These are phyloP conservation scores for Tetrapisispora fleetii DNA, from an alignment of 805 yeast genomes.

Conservation along the genomic window DNA sequence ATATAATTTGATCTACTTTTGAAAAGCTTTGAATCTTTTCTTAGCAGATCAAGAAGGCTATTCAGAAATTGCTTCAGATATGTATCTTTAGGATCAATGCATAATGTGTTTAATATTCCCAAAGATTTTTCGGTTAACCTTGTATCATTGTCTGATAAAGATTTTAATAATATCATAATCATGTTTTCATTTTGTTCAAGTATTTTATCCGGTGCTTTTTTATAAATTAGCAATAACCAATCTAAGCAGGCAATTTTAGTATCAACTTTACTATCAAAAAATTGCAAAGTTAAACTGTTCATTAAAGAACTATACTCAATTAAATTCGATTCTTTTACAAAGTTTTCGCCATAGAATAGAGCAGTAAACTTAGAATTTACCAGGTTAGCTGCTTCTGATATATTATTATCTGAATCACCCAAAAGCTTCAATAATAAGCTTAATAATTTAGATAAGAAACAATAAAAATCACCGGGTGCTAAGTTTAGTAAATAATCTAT, in stretches of 20 bases:
- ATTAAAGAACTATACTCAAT: constrained; percentile 45
- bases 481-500: constrained; percentile 55
- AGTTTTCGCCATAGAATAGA: constrained; percentile 29
- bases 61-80: constrained; percentile 69
- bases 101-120: constrained; percentile 20
- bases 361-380: constrained; percentile 50
- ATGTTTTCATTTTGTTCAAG: constrained; percentile 51
- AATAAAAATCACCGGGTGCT: constrained; percentile 65
- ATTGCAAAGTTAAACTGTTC: constrained; percentile 61
- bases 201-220: constrained; percentile 51
- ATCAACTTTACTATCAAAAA: constrained; percentile 64
- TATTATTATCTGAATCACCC: constrained; percentile 41
- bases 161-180: constrained; percentile 66
- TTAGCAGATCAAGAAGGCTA: constrained; percentile 59
- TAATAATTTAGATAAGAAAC: constrained; percentile 65
- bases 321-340: constrained; percentile 17
- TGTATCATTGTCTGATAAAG: constrained; percentile 45
- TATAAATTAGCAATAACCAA: constrained; percentile 79
- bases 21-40: constrained; percentile 54
- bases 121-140: constrained; percentile 25
- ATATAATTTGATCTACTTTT: constrained; percentile 75
- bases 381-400: constrained; percentile 43
- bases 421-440: constrained; percentile 56
- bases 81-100: constrained; percentile 44
- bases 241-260: constrained; percentile 78